phyloP scores from a whole-genome alignment of 2,329 filamentous ascomycete genomes.

The Chaetomium olivaceum region DNA sequence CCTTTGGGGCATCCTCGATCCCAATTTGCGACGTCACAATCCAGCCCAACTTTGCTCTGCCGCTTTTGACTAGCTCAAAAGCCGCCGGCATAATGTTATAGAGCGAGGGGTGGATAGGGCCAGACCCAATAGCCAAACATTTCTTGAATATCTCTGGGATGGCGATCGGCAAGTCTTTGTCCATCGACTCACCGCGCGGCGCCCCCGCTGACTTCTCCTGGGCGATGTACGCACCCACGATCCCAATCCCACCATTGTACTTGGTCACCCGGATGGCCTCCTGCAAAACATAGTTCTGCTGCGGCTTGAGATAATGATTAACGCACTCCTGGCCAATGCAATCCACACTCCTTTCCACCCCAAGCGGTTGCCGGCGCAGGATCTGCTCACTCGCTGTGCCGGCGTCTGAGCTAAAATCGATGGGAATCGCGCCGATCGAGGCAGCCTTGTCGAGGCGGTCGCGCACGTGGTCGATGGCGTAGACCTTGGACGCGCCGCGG shows the following conservation, averaged over 20 bases:
- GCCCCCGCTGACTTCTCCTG: neutral
- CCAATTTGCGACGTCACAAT: constrained; percentile 3
- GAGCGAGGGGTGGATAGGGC: neutral
- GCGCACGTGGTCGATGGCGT: constrained; percentile 9
- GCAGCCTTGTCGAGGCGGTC: constrained; percentile 4
- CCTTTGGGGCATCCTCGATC: constrained; percentile 19
- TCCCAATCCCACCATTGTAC: constrained; percentile 5
- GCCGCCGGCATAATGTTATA: constrained; percentile 1
- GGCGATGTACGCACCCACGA: neutral
- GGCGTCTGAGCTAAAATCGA: neutral
- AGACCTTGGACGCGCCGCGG: constrained; percentile 8
- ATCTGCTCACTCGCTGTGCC: constrained; percentile 12
- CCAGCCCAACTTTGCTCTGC: constrained; percentile 6
- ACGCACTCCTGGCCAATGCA: constrained; percentile 10
- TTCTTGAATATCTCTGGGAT: neutral
- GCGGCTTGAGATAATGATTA: neutral
- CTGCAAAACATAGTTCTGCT: constrained; percentile 9
- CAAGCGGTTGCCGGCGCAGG: neutral
- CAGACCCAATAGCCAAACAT: neutral
- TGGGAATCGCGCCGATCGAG: constrained; percentile 4
- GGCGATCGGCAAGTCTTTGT: neutral
- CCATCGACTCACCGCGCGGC: neutral
- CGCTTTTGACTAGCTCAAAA: constrained; percentile 14
- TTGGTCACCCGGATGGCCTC: constrained; percentile 8
- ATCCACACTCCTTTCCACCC: constrained; percentile 8